phyloP scores from a whole-genome alignment of 495 filamentous ascomycete species.

The Daldinia grandis region DNA sequence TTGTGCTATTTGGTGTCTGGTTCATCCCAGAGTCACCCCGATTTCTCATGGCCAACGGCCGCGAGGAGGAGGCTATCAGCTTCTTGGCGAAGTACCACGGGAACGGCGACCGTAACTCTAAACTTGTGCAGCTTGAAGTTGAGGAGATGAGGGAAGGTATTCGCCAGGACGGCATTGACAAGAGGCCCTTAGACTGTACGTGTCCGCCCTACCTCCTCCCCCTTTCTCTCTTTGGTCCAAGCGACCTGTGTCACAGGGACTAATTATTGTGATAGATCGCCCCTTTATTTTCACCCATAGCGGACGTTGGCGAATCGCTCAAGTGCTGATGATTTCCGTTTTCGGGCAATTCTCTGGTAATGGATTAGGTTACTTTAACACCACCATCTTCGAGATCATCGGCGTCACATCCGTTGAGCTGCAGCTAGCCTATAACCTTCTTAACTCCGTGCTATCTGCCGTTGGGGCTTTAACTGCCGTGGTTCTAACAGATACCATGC shows the following conservation, averaged over 20 bases:
- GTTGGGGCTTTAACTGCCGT: constrained; percentile 56
- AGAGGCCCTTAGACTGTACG: constrained; percentile 56
- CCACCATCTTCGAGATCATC: constrained; percentile 47
- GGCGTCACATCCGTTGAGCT: constrained; percentile 46
- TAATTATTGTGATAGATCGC: constrained; percentile 46
- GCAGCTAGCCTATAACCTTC: constrained; percentile 57
- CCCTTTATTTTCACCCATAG: constrained; percentile 54
- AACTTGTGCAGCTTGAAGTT: constrained; percentile 63
- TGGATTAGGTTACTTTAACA: constrained; percentile 48
- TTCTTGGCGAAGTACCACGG: constrained; percentile 69
- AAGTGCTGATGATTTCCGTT: constrained; percentile 61
- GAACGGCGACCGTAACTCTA: constrained; percentile 60
- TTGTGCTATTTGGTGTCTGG: constrained; percentile 62
- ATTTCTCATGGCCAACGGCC: constrained; percentile 66
- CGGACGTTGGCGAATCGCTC: constrained; percentile 57
- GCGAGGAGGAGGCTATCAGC: constrained; percentile 59
- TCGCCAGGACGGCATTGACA: constrained; percentile 62
- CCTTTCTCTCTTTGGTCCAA: not conserved
- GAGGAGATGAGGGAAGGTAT: constrained; percentile 69
- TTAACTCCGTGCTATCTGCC: constrained; percentile 55
- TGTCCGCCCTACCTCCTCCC: no score
- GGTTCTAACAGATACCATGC: constrained; percentile 54
- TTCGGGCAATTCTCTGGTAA: constrained; percentile 64
- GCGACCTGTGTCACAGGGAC: not conserved
- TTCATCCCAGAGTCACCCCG: constrained; percentile 72